Base-by-base conservation (phyloP, 164 flowering plant species). In the Umbilicus rupestris region DNA sequence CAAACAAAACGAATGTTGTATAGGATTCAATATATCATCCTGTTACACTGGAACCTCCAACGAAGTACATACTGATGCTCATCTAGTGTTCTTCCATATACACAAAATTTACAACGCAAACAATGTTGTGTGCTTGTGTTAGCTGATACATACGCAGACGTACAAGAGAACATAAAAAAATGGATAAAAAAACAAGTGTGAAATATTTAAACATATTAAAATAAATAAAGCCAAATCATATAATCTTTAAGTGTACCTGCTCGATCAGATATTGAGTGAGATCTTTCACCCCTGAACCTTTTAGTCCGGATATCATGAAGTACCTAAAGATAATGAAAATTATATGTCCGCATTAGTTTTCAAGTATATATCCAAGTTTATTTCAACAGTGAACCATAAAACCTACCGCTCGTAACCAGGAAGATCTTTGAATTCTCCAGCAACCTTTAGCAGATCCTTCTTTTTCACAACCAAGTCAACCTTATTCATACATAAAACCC, bases 301-400 rank as follows among this genome's bases (percentile, higher is more conserved):
- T 92, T 68, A 95, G 79, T 69, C 97, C 97, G 2, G 99, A 92
- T 46, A 90, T 84, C 96, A 88, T 87, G 80, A 89, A 95, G 71
- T 73, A 73, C 81, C 97, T 94, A 67, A 69, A 19, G 69, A 62
- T 29, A 44, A 47, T 7, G 41, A 39, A 30, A 29, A 73, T 39
- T 9, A 52, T 52, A 66, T 45, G 22, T 52, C 35, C 11, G 58
- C 39, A 14, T 64, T 26, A 26, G n/a, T n/a, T n/a, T n/a, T n/a
- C n/a, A n/a, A n/a, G n/a, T n/a, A n/a, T n/a, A 33, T 42, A 22
- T n/a, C 19, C 24, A 19, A 29, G 31, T 62, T 62, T 31, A 17
- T 17, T 15, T 39, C 42, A 33, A 33, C 65, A 63, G 60, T 9
- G 69, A 64, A 49, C 11, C n/a, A 52, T 0, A 68, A 59, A 63